Evolutionary conservation across 2,329 filamentous ascomycete species (phyloP), one percentile per base, ranked within the genome.

Genomic region (Pseudogymnoascus destructans): DNA sequence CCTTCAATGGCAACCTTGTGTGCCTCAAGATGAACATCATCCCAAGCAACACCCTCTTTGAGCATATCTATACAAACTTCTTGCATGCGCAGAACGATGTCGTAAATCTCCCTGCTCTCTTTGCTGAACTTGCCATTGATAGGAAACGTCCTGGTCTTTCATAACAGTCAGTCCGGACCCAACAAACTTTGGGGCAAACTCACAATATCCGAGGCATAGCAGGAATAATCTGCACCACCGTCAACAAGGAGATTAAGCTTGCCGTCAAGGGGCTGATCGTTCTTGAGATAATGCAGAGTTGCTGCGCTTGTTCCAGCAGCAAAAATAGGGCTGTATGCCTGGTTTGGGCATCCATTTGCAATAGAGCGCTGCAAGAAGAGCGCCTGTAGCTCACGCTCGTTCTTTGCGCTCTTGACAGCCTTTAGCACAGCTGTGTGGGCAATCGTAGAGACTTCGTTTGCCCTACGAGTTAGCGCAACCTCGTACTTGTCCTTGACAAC

Each of bases 41-140:
- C 87, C 86, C 89, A 96, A 21, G 79, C 68, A 0, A 89, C 81
- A 27, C 87, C 89, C 13, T 81, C 83, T 67, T 85, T 86, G 63
- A 95, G 79, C 64, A 83, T 77, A 3, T 74, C 78, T 63, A 88
- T 92, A 66, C 84, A 88, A 62, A 87, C 82, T 30, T 81, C 77
- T 71, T 96, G 91, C 91, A 96, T 97, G 66, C 82, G 78, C 52
- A 90, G 79, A 0, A 96, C 92, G 36, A 95, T 82, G 63, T 86
- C 79, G 73, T 95, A 95, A 61, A 95, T 86, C 62, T 83, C 77
- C 64, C 82, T 77, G 55, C 82, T 84, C 70, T 92, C 84, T 54
- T 79, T 73, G 58, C 79, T 84, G 70, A 88, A 89, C 63, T 78
- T 80, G 59, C 86, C 86, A 3, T 74, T 79, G 64, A 95, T 82